phyloP scores from a whole-genome alignment of 2,329 filamentous ascomycete species.

The Trichoderma sp. region DNA sequence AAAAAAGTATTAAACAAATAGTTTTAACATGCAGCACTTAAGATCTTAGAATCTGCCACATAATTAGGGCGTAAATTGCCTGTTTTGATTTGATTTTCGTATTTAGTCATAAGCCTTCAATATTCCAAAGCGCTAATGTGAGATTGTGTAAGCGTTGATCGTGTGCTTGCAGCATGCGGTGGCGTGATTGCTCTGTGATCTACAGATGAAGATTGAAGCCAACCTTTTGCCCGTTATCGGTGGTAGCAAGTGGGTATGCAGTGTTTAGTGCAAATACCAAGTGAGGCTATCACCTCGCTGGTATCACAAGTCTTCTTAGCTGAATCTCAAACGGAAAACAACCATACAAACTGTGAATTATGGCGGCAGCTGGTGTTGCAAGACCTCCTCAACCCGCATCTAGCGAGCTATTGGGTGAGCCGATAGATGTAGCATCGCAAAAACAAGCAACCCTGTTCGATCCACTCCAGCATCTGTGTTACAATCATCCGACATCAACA shows the following conservation, averaged over 20 bases:
- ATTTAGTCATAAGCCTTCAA: neutral
- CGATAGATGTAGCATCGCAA: neutral
- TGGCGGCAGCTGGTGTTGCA: neutral
- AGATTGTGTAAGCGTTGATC: neutral
- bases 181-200: neutral
- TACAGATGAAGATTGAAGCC: neutral
- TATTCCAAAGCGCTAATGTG: neutral
- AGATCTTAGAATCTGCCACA: neutral
- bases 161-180: constrained; percentile 2
- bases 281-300: neutral
- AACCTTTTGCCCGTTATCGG: constrained; percentile 2
- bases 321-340: neutral
- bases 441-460: neutral
- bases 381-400: neutral
- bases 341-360: neutral
- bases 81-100: neutral
- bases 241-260: neutral
- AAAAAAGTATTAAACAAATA: neutral
- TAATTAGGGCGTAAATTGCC: neutral
- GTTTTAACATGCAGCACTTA: neutral
- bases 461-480: constrained; percentile 16
- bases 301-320: neutral
- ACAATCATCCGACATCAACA: constrained; percentile 7
- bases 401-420: neutral
- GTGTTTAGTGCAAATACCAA: neutral